Conservation (phyloP, 805 yeast species). For the Candida palmyrensis region DNA sequence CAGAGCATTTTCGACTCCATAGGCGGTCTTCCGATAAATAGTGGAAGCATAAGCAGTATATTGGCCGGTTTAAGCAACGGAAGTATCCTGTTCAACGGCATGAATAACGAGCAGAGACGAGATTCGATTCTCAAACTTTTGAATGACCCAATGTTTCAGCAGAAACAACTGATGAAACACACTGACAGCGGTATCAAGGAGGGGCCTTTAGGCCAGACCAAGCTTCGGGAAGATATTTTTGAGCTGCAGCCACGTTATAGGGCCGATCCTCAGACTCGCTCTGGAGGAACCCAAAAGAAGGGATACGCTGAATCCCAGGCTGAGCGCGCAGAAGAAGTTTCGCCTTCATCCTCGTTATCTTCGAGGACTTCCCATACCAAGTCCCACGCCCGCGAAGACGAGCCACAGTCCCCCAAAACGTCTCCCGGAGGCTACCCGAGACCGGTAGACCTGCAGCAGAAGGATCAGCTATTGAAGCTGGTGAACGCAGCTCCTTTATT, state of each 20-base stretch:
- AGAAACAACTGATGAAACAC: slow-evolving; percentile 4
- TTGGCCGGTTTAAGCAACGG: slow-evolving; percentile 33
- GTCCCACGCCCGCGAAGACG: slow-evolving; percentile 16
- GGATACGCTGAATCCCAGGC: no score
- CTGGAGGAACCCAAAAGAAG: no score
- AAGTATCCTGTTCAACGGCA: slow-evolving; percentile 31
- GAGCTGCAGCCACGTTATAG: no score
- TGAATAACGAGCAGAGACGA: slow-evolving; percentile 36
- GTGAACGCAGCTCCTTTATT: no score
- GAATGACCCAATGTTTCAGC: slow-evolving; percentile 18
- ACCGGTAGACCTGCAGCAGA: no score
- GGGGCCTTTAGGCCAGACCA: slow-evolving; percentile 12
- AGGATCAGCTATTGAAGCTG: no score
- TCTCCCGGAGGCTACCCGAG: no score
- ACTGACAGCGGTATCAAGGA: slow-evolving; percentile 6
- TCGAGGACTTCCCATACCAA: slow-evolving; percentile 23
- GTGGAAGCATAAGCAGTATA: slow-evolving; percentile 28
- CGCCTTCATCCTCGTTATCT: slow-evolving; percentile 32
- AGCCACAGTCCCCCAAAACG: slow-evolving; percentile 37
- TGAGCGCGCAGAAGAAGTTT: slow-evolving; percentile 20
- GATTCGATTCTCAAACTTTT: slow-evolving; percentile 34
- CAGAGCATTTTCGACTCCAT: slow-evolving; percentile 16
- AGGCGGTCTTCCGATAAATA: slow-evolving; percentile 19
- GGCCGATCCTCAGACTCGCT: no score
- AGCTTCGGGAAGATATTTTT: slow-evolving; percentile 36